These are phyloP conservation scores for Thozetella sp. DNA, from an alignment of 495 filamentous ascomycete species.

Conservation along the genomic window DNA sequence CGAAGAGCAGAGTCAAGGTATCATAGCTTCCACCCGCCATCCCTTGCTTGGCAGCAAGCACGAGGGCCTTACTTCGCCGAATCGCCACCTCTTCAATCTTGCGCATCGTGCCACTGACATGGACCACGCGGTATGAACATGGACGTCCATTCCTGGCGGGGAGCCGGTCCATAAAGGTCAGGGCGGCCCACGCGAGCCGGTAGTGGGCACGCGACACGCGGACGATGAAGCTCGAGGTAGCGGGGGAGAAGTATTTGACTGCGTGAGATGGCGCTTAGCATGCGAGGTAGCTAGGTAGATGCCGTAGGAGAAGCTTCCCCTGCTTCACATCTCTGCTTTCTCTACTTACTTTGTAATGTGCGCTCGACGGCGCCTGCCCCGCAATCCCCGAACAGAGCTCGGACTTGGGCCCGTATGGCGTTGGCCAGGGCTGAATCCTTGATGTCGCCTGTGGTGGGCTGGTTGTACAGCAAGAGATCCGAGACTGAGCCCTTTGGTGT, in stretches of 20 bases:
- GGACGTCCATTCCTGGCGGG: slow-evolving; percentile 56
- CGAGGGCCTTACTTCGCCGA: slow-evolving; percentile 68
- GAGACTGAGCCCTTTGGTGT: slow-evolving; percentile 40
- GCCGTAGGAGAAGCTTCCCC: no score
- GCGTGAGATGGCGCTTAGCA: slow-evolving; percentile 14
- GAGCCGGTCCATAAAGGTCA: slow-evolving; percentile 78
- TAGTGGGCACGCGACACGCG: slow-evolving; percentile 77
- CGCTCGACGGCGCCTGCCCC: slow-evolving; percentile 69
- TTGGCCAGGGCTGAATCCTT: slow-evolving; percentile 63
- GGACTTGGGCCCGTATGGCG: slow-evolving; percentile 68
- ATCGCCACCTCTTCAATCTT: slow-evolving; percentile 92
- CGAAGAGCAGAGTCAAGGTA: slow-evolving; percentile 43
- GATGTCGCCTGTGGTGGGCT: slow-evolving; percentile 70
- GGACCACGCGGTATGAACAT: slow-evolving; percentile 83
- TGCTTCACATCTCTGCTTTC: slow-evolving; percentile 8
- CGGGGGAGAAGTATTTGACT: slow-evolving; percentile 92
- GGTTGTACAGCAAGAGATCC: slow-evolving; percentile 68
- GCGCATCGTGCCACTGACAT: slow-evolving; percentile 90
- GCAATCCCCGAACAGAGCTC: slow-evolving; percentile 86
- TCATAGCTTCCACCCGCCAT: slow-evolving; percentile 30
- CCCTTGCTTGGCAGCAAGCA: slow-evolving; percentile 60
- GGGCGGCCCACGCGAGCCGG: slow-evolving; percentile 84
- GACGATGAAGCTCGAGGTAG: slow-evolving; percentile 93
- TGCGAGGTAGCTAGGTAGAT: slow-evolving; percentile 8
- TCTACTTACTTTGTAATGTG: slow-evolving; percentile 62